Evolutionary conservation across 345 rosid genomes (phyloP), one percentile per base, ranked within the genome.

Genomic region (Pelargonium nanum): DNA sequence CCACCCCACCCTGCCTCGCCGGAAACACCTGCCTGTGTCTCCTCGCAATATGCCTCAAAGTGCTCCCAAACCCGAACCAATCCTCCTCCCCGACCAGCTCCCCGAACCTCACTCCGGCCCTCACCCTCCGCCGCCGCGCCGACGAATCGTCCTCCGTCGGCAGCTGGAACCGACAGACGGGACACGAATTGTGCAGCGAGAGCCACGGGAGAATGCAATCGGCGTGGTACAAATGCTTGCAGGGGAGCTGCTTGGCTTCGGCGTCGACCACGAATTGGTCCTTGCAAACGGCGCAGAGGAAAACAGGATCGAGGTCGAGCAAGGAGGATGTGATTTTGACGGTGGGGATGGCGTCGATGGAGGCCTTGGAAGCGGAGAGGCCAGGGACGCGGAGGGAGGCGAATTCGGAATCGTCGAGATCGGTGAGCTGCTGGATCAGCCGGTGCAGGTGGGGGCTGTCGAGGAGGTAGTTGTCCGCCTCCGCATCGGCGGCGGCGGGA

Each of bases 151-250:
- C 57, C 34, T 26, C 48, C 55, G 65, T 30, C 0, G 79, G 81
- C 0, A 83, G 67, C 60, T 63, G 72, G 57, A 78, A 83, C 24
- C 88, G 78, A 24, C 88, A 83, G 45, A 83, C 76, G 26, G 88
- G 88, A 26, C 88, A 83, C 10, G 88, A 80, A 34, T 70, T 69
- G 45, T 81, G 83, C 58, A 68, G 64, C 26, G 80, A 77, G 15
- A 83, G 75, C 85, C 85, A 83, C 0, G 84, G 82, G 25, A 75
- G 65, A 55, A 83, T 83, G 69, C 88, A 81, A n/a, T 73, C 76
- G 21, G 82, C 67, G 48, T 81, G 88, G 67, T 76, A 83, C 13
- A 78, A 66, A 30, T 83, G 88, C 0, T 53, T 69, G 62, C 88
- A 83, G 28, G 88, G 88, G 12, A 83, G 67, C 13, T 72, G 70